Conservation (phyloP, 1,284 basidiomycete species). For the Coniferiporia sulphurascens region DNA sequence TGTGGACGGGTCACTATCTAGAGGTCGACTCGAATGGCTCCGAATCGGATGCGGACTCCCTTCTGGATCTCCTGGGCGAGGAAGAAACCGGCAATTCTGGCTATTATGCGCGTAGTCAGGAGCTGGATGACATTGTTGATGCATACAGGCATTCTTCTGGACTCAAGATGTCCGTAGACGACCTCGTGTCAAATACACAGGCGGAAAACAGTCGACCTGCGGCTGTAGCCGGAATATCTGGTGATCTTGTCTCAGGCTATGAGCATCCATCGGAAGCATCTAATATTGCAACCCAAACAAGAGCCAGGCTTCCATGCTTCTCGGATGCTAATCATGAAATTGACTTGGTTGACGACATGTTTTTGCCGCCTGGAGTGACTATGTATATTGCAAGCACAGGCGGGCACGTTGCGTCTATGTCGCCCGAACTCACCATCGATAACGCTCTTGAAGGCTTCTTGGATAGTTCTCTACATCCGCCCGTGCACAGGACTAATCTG, state of each 20-base stretch:
- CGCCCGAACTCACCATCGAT: background rate
- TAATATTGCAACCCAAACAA: background rate
- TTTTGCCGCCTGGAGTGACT: background rate
- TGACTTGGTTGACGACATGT: background rate
- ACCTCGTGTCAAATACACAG: background rate
- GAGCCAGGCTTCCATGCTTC: background rate
- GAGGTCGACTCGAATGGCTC: background rate
- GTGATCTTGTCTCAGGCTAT: background rate
- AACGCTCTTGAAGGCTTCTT: background rate
- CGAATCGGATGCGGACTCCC: constrained; percentile 5
- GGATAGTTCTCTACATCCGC: background rate
- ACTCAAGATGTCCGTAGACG: background rate
- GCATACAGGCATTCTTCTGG: background rate
- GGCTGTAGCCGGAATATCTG: background rate
- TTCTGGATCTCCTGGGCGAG: background rate
- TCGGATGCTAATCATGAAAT: constrained; percentile 6
- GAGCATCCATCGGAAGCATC: background rate
- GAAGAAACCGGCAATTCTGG: background rate
- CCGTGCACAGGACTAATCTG: background rate
- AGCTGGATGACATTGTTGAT: background rate
- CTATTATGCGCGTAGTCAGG: too few relatives aligned
- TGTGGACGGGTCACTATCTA: background rate
- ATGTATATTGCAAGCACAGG: background rate
- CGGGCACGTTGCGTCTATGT: background rate
- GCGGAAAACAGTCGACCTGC: background rate